These are phyloP conservation scores for Microcyclosporella mali DNA, from an alignment of 2,329 filamentous ascomycete genomes.

Conservation along the genomic window DNA sequence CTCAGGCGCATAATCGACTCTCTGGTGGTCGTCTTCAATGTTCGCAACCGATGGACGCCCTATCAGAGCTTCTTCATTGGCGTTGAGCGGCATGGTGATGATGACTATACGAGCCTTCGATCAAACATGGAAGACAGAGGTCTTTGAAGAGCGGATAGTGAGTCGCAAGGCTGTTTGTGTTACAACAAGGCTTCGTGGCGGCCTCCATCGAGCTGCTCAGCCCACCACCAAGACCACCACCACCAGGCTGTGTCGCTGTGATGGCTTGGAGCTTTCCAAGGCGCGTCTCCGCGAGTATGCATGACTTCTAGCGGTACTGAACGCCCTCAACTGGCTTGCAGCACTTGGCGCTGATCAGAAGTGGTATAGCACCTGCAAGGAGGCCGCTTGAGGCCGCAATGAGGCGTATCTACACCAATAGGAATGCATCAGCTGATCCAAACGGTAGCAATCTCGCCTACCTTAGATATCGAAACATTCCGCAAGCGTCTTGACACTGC, in stretches of 20 bases:
- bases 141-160: too few species aligned
- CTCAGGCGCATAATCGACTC: constrained; percentile 14
- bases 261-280: too few species aligned
- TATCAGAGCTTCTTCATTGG: constrained; percentile 15
- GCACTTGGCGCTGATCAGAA: too few species aligned
- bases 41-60: constrained; percentile 9
- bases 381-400: too few species aligned
- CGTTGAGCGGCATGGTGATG: constrained; percentile 15
- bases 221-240: constrained; percentile 1
- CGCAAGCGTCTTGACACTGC: constrained; percentile 5
- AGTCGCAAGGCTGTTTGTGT: too few species aligned
- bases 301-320: too few species aligned
- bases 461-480: constrained; percentile 1
- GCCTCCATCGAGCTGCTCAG: not conserved
- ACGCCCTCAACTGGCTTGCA: too few species aligned
- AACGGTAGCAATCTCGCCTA: too few species aligned
- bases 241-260: not conserved
- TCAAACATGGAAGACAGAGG: too few species aligned
- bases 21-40: constrained; percentile 14
- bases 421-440: constrained; percentile 4
- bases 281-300: too few species aligned
- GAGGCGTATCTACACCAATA: constrained; percentile 1
- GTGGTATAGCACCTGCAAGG: too few species aligned
- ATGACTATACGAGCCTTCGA: not conserved
- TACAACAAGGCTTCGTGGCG: not conserved